Evolutionary conservation across 768 basidiomycete genomes (phyloP), one percentile per base, ranked within the genome.

Genomic region (Rhizopogon rudus): DNA sequence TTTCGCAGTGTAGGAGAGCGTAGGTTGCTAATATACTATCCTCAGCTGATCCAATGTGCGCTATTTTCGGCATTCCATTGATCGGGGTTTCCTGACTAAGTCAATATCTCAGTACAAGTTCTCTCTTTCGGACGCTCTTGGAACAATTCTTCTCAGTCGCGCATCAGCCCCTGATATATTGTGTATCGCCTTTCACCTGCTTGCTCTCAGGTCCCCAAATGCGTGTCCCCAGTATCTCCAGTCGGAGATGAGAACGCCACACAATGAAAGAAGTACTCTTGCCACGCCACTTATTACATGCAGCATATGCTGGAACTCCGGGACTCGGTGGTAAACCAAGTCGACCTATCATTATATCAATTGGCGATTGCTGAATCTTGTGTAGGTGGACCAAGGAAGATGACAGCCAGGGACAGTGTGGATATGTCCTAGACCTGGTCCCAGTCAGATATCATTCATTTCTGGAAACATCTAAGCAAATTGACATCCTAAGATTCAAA

Each of bases 151-250:
- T 66, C 20, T 57, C 73, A 28, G 61, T 71, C 13, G 45, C 41
- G 40, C 69, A 72, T 52, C 62, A 71, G 58, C 73, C 64, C 57
- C 72, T 39, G 74, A 71, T 72, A 25, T 17, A 60, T 42, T 2
- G 31, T n/a, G 28, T 31, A 28, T 51, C 31, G 4, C 28, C 5
- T 42, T 46, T 33, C n/a, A 51, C 49, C 52, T 3, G 40, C 13
- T 29, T 41, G 31, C 33, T 39, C 13, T 3, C 54, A 72, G 73
- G 67, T 35, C 61, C 68, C 13, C 60, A 66, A 7, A 54, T 72
- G 25, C 64, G 73, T 10, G 60, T n/a, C n/a, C n/a, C n/a, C n/a
- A n/a, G n/a, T 72, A 25, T 63, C 73, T 1, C 72, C 70, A 12
- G 73, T 74, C 31, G 70, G 72, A 31, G 58, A 63, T 41, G 48